Conservation (phyloP, 129 eudicot species). For the Chrysanthemum makinoi region DNA sequence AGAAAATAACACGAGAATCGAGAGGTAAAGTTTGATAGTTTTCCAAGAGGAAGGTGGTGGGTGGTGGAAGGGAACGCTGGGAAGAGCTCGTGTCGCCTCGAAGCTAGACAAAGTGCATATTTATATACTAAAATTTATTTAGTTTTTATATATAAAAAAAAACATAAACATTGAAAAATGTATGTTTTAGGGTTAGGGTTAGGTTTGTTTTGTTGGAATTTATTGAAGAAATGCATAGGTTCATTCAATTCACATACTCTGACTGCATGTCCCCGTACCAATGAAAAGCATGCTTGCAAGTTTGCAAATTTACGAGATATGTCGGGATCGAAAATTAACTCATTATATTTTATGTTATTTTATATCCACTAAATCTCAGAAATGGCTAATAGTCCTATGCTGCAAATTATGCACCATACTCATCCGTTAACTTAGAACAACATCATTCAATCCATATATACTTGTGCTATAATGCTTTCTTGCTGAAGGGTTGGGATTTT, state of each 20-base stretch:
- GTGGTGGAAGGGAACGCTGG: slow-evolving; percentile 27
- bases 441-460: no score
- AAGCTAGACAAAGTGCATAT: slow-evolving; percentile 18
- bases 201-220: slow-evolving; percentile 28
- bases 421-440: no score
- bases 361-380: background rate
- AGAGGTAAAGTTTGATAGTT: slow-evolving; percentile 29
- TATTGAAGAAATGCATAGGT: slow-evolving; percentile 12
- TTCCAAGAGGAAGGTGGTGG: slow-evolving; percentile 37
- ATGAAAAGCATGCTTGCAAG: slow-evolving; percentile 20
- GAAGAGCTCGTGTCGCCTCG: slow-evolving; percentile 41
- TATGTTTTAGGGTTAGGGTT: slow-evolving; percentile 32
- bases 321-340: slow-evolving; percentile 23
- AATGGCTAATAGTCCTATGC: no score
- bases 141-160: no score
- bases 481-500: no score
- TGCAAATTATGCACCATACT: no score
- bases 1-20: slow-evolving; percentile 30
- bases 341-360: background rate
- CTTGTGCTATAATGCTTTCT: no score
- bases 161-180: background rate
- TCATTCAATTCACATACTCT: background rate
- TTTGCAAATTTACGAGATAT: slow-evolving; percentile 19
- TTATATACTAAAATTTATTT: no score
- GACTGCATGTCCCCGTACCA: slow-evolving; percentile 17